Percentiles rank a stretch among this genome's conserved stretches.
These are phyloP conservation scores for Pulveroboletus sp. DNA, from an alignment of 1,284 basidiomycete species.

Conservation along the genomic window DNA sequence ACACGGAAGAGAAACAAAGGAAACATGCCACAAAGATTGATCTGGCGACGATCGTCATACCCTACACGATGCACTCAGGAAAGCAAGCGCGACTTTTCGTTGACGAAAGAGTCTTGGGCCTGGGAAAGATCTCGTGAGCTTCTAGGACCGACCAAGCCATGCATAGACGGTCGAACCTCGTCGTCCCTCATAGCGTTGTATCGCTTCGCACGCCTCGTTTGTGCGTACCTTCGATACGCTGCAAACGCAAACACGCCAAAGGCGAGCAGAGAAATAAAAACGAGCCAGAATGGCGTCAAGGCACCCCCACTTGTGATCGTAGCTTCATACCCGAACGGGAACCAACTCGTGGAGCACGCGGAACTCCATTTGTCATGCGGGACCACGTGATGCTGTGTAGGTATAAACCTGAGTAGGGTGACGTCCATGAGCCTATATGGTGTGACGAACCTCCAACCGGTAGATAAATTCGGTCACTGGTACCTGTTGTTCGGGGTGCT, in stretches of 20 bases:
- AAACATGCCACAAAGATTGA: neutral
- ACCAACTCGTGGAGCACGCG: constrained; percentile 47
- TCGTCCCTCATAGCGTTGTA: constrained; percentile 1
- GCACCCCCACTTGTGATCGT: constrained; percentile 23
- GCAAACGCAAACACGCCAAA: constrained; percentile 39
- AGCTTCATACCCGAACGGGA: constrained; percentile 35
- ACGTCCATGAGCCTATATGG: neutral
- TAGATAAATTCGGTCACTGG: constrained; percentile 77
- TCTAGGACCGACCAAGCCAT: neutral
- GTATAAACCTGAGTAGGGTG: neutral
- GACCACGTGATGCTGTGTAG: constrained; percentile 58
- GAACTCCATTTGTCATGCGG: constrained; percentile 64
- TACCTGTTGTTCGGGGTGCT: constrained; percentile 59
- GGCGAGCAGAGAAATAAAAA: constrained; percentile 44
- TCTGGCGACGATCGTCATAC: neutral
- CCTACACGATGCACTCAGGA: constrained; percentile 15
- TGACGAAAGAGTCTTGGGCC: constrained; percentile 10
- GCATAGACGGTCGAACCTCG: constrained; percentile 16
- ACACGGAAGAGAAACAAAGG: neutral
- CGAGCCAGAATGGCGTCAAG: constrained; percentile 36
- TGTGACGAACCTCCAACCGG: constrained; percentile 58
- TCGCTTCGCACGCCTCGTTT: constrained; percentile 9
- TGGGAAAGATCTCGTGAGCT: constrained; percentile 6
- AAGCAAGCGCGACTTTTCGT: constrained; percentile 32
- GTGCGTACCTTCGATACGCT: constrained; percentile 17